Base-by-base conservation (phyloP, 2,329 filamentous ascomycete genomes). In the Pseudopyrenochaeta lycopersici region DNA sequence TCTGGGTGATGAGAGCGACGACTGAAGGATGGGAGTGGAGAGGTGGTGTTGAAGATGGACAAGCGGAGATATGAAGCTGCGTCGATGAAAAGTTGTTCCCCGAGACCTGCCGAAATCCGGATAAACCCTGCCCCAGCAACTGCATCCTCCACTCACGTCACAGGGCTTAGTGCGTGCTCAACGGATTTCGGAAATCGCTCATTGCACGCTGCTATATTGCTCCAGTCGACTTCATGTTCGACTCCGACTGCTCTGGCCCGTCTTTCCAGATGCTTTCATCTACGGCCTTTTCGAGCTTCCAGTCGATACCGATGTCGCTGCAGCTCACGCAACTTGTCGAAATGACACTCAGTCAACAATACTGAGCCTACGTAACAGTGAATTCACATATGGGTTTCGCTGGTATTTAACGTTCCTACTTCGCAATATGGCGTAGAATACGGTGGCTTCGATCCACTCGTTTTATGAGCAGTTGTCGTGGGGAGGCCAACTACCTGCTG, bases 1-100 rank as follows among this genome's bases (percentile, higher is more conserved):
- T 53, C 39, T 56, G 53, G 51, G 54, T 17, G 30, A 46, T 53
- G 53, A 43, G 36, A 53, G 56, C 53, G 55, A 66, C 59, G 54
- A 30, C n/a, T 29, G 27, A 27, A 51, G 68, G 70, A 66, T 56
- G 68, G n/a, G 70, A 73, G 70, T 52, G 56, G 62, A 48, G 57
- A 56, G 57, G 54, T 58, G 59, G 48, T 58, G 60, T 49, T 60
- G 54, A 52, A 51, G 48, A 46, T 59, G 64, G 56, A 58, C 51
- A 58, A 54, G 46, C 50, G 51, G 51, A 67, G 60, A 66, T 61
- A 66, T 53, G 53, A 43, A 53, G 50, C 60, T 44, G 45, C 48
- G 41, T 20, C 17, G 41, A 50, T 46, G 48, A 23, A 23, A 39
- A 50, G 43, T 57, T 52, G 41, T 30, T 33, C 42, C 46, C 56